Evolutionary conservation across 2,329 filamentous ascomycete species (phyloP).

Genomic region (Neofusicoccum ribis): DNA sequence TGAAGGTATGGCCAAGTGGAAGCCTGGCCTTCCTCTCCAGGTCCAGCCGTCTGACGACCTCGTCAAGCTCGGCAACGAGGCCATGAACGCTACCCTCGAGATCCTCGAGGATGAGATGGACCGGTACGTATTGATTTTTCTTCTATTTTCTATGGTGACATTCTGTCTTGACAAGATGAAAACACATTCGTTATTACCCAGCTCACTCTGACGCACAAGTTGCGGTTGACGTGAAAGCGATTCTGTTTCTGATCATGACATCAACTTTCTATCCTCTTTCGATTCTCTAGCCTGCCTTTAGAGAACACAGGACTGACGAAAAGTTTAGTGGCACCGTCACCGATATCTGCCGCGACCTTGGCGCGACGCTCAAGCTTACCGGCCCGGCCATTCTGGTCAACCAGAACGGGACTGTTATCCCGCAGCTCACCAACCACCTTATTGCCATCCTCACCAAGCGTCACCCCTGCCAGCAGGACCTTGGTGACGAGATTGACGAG

Average conservation of each 20-base stretch:
- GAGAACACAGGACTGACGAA: conserved; percentile 4
- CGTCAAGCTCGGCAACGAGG: conserved; percentile 79
- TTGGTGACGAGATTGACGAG: conserved; percentile 73
- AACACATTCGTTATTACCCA: conserved; percentile 83
- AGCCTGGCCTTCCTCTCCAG: conserved; percentile 81
- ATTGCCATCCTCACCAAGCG: conserved; percentile 81
- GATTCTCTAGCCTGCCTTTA: background rate
- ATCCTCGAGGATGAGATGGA: conserved; percentile 90
- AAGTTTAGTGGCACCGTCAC: conserved; percentile 74
- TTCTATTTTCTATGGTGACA: conserved; percentile 21
- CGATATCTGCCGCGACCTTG: conserved; percentile 91
- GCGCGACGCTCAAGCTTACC: conserved; percentile 85
- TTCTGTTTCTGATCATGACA: conserved; percentile 58
- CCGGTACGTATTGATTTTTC: conserved; percentile 65
- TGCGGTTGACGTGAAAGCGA: conserved; percentile 90
- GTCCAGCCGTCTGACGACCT: conserved; percentile 77
- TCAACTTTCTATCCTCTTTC: conserved; percentile 24
- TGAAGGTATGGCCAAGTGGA: conserved; percentile 77
- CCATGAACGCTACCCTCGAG: conserved; percentile 79
- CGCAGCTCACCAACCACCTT: conserved; percentile 74
- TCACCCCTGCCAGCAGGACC: conserved; percentile 90
- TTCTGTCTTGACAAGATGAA: conserved; percentile 64
- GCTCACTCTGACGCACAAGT: conserved; percentile 94
- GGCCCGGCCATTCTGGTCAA: conserved; percentile 81
- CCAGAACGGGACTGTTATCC: conserved; percentile 63